These are phyloP conservation scores for Fusarium nygamai DNA, from an alignment of 2,329 filamentous ascomycete genomes.

Conservation along the genomic window DNA sequence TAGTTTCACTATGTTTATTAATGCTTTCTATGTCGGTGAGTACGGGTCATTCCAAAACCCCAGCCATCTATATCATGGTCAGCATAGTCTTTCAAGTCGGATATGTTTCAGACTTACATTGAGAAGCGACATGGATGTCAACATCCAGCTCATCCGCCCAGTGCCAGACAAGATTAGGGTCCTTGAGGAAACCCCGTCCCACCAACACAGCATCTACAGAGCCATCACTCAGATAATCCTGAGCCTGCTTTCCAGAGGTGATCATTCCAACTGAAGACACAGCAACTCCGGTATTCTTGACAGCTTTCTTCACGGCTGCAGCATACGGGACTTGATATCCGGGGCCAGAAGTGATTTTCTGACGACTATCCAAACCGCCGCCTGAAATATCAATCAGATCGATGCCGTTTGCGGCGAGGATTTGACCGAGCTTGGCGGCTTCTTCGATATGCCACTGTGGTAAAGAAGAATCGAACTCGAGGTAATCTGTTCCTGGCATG, in stretches of 20 bases:
- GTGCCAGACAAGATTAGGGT: conserved; percentile 62
- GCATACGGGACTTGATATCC: conserved; percentile 78
- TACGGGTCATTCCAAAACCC: conserved; percentile 41
- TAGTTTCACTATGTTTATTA: not conserved
- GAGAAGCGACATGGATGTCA: conserved; percentile 55
- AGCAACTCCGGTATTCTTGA: conserved; percentile 62
- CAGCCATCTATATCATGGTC: conserved; percentile 34
- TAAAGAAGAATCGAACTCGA: conserved; percentile 65
- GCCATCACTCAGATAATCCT: conserved; percentile 55
- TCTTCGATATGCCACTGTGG: conserved; percentile 72
- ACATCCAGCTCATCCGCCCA: conserved; percentile 63
- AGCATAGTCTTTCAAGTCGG: not conserved
- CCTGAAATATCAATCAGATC: conserved; percentile 78
- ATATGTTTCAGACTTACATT: conserved; percentile 33
- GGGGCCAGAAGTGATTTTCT: conserved; percentile 66
- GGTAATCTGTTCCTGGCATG: conserved; percentile 76
- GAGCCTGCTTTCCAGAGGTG: conserved; percentile 53
- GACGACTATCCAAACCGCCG: conserved; percentile 69
- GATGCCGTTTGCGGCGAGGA: conserved; percentile 71
- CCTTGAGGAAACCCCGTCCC: conserved; percentile 64
- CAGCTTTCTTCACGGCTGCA: conserved; percentile 70
- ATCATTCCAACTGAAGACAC: conserved; percentile 59
- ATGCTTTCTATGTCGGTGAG: conserved; percentile 37
- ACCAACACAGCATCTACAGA: conserved; percentile 59
- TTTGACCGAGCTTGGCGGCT: conserved; percentile 67